Evolutionary conservation across 2,329 filamentous ascomycete genomes (phyloP), one percentile per base, ranked within the genome.

Genomic region (Aurifilum marmelostoma): DNA sequence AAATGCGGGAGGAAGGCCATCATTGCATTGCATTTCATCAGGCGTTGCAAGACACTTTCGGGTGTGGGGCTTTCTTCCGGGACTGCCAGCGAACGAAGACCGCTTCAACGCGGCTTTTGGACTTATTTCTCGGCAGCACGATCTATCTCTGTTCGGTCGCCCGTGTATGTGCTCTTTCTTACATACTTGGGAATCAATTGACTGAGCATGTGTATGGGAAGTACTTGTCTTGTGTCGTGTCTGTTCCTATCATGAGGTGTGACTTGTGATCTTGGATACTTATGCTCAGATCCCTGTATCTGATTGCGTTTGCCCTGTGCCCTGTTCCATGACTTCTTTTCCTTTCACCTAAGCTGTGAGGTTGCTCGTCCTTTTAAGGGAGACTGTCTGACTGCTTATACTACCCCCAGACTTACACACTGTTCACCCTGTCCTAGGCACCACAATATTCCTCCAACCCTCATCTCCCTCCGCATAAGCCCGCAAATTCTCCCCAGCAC

Each of bases 21-120:
- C 16, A 68, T 65, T 69, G 69, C 69, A 74, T 75, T 74, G 76
- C 77, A 78, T 79, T 75, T 76, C 73, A 75, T 75, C 74, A 76
- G 76, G 77, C 77, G 77, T 78, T 77, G 76, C 76, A 77, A 67
- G 34, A 63, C 56, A 63, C 43, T 18, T 12, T 64, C 34, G 69
- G 74, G 73, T 74, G 73, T 77, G 74, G 74, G 43, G 75, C 75
- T 71, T 75, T 73, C 73, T 70, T 74, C 72, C 50, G 41, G 43
- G 52, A 67, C 68, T 74, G 71, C 71, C 43, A 47, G n/a, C n/a
- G 43, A 47, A 70, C 47, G 69, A 73, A 34, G n/a, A 75, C 77
- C 77, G 80, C 80, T 81, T 81, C 79, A 81, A 81, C 79, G 78
- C 79, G 75, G 78, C n/a, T 77, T 75, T 69, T 7, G 12, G 29